These are phyloP conservation scores for Metschnikowia orientalis DNA, from an alignment of 805 yeast species.

Conservation along the genomic window DNA sequence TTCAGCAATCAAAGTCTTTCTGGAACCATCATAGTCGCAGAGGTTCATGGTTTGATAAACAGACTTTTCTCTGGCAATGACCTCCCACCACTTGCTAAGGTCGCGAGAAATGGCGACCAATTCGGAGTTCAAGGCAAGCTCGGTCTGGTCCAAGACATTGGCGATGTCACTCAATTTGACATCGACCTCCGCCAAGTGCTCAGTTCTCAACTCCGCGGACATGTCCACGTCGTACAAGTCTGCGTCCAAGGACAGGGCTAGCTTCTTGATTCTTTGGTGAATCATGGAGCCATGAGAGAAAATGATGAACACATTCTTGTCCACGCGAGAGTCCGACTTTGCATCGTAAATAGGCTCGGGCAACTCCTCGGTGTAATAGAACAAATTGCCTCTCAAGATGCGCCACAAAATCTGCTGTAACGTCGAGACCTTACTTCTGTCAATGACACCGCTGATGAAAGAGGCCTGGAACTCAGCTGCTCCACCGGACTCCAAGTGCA, in stretches of 20 bases:
- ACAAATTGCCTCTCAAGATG: conserved; percentile 86
- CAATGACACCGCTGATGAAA: conserved; percentile 79
- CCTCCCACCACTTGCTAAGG: conserved; percentile 49
- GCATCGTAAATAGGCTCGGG: conserved; percentile 64
- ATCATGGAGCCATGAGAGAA: conserved; percentile 87
- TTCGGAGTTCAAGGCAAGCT: conserved; percentile 50
- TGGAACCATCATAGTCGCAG: conserved; percentile 75
- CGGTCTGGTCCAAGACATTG: conserved; percentile 31
- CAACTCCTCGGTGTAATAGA: conserved; percentile 68
- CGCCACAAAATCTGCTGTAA: conserved; percentile 89
- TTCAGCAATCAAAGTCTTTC: conserved; percentile 86
- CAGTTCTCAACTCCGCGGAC: conserved; percentile 24
- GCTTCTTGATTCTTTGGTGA: conserved; percentile 66
- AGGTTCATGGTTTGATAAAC: conserved; percentile 73
- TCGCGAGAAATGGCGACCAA: conserved; percentile 72
- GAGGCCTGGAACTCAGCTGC: conserved; percentile 25
- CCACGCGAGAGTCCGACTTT: conserved; percentile 50
- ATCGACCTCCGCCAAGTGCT: conserved; percentile 27
- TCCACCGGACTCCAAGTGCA: conserved; percentile 38
- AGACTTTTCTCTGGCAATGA: conserved; percentile 69
- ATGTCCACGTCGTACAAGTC: conserved; percentile 58
- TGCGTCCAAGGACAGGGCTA: conserved; percentile 89
- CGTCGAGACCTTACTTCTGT: conserved; percentile 61
- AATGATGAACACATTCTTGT: conserved; percentile 79
- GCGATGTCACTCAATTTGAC: conserved; percentile 30